Base-by-base conservation (phyloP, 2,329 filamentous ascomycete genomes). In the Lachnellula hyalina region DNA sequence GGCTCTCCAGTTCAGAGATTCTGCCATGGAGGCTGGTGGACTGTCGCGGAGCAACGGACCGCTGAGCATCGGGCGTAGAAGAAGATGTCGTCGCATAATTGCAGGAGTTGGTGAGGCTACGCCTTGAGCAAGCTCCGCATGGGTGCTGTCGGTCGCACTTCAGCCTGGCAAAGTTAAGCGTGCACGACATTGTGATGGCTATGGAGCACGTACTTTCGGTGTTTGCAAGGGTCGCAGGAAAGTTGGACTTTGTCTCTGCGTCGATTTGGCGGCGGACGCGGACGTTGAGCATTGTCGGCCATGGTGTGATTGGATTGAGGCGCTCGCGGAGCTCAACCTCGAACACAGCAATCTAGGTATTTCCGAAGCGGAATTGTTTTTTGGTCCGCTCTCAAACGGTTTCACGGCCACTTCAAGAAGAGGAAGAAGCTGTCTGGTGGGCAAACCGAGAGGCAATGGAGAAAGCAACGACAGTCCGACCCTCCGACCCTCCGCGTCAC, bases 171-270 rank as follows among this genome's bases (percentile, higher is more conserved):
- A 61, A 58, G 42, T 61, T 63, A 54, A 61, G 47, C 45, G 56
- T 55, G 41, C 51, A 56, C 42, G 51, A 54, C 51, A 51, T 55
- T 55, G 42, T 52, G 51, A 60, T 58, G 49, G 38, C 45, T 48
- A 54, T 63, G 23, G 53, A 52, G 52, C 53, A 66, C 66, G 51
- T 58, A 68, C 66, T 68, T 68, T 58, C 66, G 60, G 41, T 57
- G 60, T 60, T 57, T 63, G 52, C 66, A 68, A 55, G 56, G 49
- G 52, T 65, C 54, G 56, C 66, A 68, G 51, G 65, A 67, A 46
- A 68, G 63, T 53, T 68, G 65, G 44, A 55, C 47, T 62, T 68
- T 68, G 59, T 68, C 66, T 63, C 66, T 61, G 45, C 65, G 65
- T 53, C 58, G 57, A 54, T 54, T 61, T 47, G 47, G 57, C 35